Percentiles rank a stretch among this genome's conserved stretches.
Conservation (phyloP, 345 rosid species). For the Dovyalis caffra region DNA sequence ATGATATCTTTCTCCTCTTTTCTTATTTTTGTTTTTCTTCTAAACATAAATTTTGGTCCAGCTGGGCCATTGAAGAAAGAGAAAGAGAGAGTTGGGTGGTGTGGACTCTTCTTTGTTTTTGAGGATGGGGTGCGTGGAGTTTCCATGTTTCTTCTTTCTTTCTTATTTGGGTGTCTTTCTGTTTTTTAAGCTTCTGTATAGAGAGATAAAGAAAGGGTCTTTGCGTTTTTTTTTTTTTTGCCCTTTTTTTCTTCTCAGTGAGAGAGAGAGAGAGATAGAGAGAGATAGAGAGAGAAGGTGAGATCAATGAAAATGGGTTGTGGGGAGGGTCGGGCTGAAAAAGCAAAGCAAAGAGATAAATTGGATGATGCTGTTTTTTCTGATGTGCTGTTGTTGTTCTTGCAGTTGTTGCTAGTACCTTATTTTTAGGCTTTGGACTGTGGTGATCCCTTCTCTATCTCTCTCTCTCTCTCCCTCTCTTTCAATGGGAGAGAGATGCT, state of each 20-base stretch:
- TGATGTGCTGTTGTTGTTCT: constrained; percentile 17
- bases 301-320: neutral
- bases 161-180: constrained; percentile 4
- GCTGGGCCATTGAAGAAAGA: constrained; percentile 59
- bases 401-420: constrained; percentile 27
- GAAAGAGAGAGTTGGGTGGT: constrained; percentile 21
- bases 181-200: neutral
- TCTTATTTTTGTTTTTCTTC: constrained; percentile 17
- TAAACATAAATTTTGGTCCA: constrained; percentile 45
- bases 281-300: constrained; percentile 18
- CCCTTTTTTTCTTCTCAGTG: neutral
- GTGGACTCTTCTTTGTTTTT: constrained; percentile 35
- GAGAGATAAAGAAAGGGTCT: constrained; percentile 13
- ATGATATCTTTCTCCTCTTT: constrained; percentile 16
- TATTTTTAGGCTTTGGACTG: constrained; percentile 28
- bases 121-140: constrained; percentile 17
- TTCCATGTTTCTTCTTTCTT: constrained; percentile 30
- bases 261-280: constrained; percentile 14
- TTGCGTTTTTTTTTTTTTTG: neutral
- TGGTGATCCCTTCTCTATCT: constrained; percentile 14
- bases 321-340: constrained; percentile 10
- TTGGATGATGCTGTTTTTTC: constrained; percentile 33
- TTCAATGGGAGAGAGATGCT: constrained; percentile 16
- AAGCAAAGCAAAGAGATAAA: constrained; percentile 23
- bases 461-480: neutral